Percentiles rank a stretch among this genome's conserved stretches.
phyloP scores from a whole-genome alignment of 1,284 basidiomycete species.

The Rhodotorula sp. region DNA sequence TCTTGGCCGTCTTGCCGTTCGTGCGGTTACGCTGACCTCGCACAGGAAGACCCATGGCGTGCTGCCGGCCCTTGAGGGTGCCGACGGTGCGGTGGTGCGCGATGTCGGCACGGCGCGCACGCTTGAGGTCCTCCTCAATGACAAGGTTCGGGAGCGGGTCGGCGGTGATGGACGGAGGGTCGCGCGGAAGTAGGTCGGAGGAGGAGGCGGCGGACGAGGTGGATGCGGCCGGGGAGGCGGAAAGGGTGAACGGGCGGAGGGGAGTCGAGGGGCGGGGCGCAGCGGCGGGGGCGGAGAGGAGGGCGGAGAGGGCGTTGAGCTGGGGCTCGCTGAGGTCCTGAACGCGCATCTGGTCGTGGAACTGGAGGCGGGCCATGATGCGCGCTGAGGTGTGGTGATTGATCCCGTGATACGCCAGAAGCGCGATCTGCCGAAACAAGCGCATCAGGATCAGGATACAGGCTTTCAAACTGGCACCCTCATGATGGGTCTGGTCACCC shows the following conservation, averaged over 20 bases:
- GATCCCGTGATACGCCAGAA: slow-evolving; percentile 81
- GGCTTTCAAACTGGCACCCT: neutral
- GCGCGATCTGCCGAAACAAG: slow-evolving; percentile 64
- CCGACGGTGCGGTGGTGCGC: slow-evolving; percentile 86
- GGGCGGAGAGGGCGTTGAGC: slow-evolving; percentile 79
- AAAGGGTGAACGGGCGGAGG: slow-evolving; percentile 47
- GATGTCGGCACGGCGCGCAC: slow-evolving; percentile 81
- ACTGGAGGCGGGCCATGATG: slow-evolving; percentile 82
- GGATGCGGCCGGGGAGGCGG: slow-evolving; percentile 24
- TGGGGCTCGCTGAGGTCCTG: slow-evolving; percentile 74
- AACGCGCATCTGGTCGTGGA: slow-evolving; percentile 74
- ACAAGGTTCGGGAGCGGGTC: slow-evolving; percentile 71
- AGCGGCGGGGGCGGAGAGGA: slow-evolving; percentile 79
- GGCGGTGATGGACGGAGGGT: slow-evolving; percentile 32
- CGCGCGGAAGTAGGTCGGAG: slow-evolving; percentile 24
- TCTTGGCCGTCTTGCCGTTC: slow-evolving; percentile 81
- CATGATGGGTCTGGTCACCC: neutral
- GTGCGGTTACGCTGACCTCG: slow-evolving; percentile 84
- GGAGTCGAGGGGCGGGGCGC: slow-evolving; percentile 63
- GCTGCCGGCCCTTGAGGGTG: slow-evolving; percentile 79
- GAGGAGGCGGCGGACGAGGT: slow-evolving; percentile 13
- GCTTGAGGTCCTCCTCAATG: slow-evolving; percentile 77
- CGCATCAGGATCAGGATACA: too few relatives aligned
- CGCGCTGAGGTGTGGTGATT: slow-evolving; percentile 70
- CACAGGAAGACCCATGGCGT: slow-evolving; percentile 84